Base-by-base conservation (phyloP, 768 basidiomycete genomes). In the Tulasnella sp. region DNA sequence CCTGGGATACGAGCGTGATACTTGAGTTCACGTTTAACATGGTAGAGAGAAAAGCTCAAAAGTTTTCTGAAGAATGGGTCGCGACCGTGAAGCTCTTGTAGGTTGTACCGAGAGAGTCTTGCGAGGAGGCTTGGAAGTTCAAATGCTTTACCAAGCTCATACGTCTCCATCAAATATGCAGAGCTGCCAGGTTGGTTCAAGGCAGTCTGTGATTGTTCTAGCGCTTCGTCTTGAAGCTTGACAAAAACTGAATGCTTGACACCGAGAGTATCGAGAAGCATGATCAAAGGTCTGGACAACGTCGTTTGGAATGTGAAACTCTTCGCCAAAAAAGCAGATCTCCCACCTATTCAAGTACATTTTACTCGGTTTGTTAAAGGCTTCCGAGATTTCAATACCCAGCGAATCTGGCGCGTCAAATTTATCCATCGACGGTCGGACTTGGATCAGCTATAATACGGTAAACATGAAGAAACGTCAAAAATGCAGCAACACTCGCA, bases 181-280 rank as follows among this genome's bases (percentile, higher is more conserved):
- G 89, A 90, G 17, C 85, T 83, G 19, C 79, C 79, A 3, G 90
- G 82, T 2, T 87, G 88, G 76, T 90, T 87, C 71, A 89, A 85
- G 3, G 93, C 89, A 58, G 87, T 90, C 36, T 86, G 85, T 36
- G 89, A 86, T 0, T 86, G 83, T 0, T 86, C 85, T 1, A 92
- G 87, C 1, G 89, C 88, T 0, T 81, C 78, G 25, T 88, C 84
- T 79, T 94, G 94, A 1, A 94, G 86, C 12, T 84, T 82, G 49
- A 89, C 67, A 80, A 96, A 92, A 3, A 83, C 86, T 0, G 89
- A 84, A 77, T 82, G 84, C 9, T 84, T 83, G 19, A 93, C 90
- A 1, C 90, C 90, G 12, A 91, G 86, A 77, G 92, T 91, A 81
- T 96, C 94, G 8, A 96, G 84, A 3, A 93, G 84, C 90, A 91